phyloP scores from a whole-genome alignment of 768 basidiomycete genomes.

The Agrocybe chaxingu region DNA sequence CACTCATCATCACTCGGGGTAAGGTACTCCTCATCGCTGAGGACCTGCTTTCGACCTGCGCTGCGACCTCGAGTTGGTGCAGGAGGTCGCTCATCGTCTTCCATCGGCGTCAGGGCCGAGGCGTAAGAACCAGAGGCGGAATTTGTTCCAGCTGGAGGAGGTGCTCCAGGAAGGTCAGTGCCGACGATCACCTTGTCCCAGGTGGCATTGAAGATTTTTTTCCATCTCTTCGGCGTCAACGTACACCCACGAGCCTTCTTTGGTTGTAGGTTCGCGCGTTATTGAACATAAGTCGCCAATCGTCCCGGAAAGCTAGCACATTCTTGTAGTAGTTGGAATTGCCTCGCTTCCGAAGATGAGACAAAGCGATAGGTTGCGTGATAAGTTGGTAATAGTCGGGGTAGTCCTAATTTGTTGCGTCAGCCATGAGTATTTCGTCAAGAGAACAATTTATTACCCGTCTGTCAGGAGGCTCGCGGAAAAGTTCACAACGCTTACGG shows the following conservation, averaged over 20 bases:
- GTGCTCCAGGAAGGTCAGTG: constrained; percentile 74
- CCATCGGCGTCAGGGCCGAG: constrained; percentile 75
- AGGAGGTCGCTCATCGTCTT: constrained; percentile 70
- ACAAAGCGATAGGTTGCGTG: constrained; percentile 81
- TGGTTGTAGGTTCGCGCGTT: constrained; percentile 94
- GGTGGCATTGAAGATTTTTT: constrained; percentile 75
- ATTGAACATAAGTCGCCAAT: constrained; percentile 89
- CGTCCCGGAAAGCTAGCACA: constrained; percentile 66
- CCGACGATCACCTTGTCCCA: constrained; percentile 64
- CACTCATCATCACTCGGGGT: constrained; percentile 76
- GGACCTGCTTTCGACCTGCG: constrained; percentile 64
- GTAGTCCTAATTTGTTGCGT: constrained; percentile 56
- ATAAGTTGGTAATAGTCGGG: constrained; percentile 94
- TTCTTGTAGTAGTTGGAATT: constrained; percentile 68
- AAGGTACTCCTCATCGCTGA: constrained; percentile 72
- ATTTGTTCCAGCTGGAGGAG: constrained; percentile 32
- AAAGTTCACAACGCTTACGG: constrained; percentile 81
- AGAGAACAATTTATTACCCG: constrained; percentile 41
- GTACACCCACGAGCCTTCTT: constrained; percentile 92
- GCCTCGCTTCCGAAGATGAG: constrained; percentile 77
- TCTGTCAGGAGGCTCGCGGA: constrained; percentile 82
- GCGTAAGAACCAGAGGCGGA: constrained; percentile 55
- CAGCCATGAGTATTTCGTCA: background rate
- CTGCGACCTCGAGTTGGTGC: constrained; percentile 53
- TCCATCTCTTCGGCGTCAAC: constrained; percentile 94